Percentiles rank a stretch among this genome's conserved stretches.
Conservation (phyloP, 306 rosid species). For the Nissolia schottii region DNA sequence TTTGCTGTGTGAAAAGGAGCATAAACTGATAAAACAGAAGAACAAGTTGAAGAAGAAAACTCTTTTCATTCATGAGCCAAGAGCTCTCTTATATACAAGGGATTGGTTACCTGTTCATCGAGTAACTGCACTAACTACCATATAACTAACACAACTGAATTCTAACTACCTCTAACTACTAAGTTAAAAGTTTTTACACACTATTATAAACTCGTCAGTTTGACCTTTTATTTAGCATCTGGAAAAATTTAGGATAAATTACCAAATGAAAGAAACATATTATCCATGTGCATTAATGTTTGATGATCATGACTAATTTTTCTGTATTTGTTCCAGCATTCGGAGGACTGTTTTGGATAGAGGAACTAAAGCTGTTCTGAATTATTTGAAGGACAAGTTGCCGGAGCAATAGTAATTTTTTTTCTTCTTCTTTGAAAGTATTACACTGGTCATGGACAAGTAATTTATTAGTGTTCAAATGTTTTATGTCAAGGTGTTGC, state of each 20-base stretch:
- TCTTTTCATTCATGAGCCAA: too few species aligned
- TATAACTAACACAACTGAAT: too few species aligned
- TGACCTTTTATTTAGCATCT: not conserved
- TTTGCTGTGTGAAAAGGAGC: too few species aligned
- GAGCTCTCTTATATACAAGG: too few species aligned
- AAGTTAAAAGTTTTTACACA: too few species aligned
- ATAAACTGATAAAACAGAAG: too few species aligned
- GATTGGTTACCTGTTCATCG: too few species aligned
- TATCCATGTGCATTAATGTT: not conserved
- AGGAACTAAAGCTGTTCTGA: constrained; percentile 83
- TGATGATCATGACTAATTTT: not conserved
- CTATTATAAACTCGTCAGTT: too few species aligned
- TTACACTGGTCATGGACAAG: not conserved
- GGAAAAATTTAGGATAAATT: not conserved
- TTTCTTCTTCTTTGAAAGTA: not conserved
- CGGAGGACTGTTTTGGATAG: constrained; percentile 75
- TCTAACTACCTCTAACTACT: too few species aligned
- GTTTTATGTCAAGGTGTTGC: not conserved
- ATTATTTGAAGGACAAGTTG: constrained; percentile 77
- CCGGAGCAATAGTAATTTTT: constrained; percentile 35
- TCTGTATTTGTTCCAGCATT: constrained; percentile 50
- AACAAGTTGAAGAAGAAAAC: too few species aligned
- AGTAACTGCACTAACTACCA: too few species aligned
- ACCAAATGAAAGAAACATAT: not conserved
- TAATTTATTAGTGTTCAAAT: not conserved